These are phyloP conservation scores for Cutaneotrichosporon mucoides DNA, from an alignment of 1,284 basidiomycete genomes.

Conservation along the genomic window DNA sequence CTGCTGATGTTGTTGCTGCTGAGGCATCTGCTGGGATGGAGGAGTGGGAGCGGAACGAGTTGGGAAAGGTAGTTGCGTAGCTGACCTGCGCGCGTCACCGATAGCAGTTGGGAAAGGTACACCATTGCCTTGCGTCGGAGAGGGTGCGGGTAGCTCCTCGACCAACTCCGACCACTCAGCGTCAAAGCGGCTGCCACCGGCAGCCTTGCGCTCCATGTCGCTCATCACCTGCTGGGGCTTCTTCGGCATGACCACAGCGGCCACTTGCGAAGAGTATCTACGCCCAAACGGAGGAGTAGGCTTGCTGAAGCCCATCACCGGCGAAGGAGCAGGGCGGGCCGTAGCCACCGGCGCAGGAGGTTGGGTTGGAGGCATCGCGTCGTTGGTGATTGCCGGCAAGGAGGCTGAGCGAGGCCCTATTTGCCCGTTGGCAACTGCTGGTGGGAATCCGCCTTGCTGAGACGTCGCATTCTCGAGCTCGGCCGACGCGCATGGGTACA, in stretches of 20 bases:
- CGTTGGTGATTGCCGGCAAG: neutral
- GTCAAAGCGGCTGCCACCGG: slow-evolving; percentile 1
- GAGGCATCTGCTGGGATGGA: neutral
- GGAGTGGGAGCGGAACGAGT: neutral
- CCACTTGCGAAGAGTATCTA: neutral
- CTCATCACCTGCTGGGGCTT: slow-evolving; percentile 6
- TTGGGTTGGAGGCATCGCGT: neutral
- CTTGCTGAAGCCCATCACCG: neutral
- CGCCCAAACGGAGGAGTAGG: neutral
- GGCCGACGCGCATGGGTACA: slow-evolving; percentile 8
- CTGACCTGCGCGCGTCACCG: too few species aligned
- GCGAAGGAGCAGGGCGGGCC: neutral
- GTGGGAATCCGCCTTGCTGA: neutral
- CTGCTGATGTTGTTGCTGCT: neutral
- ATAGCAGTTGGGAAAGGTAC: neutral
- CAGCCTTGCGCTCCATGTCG: slow-evolving; percentile 1
- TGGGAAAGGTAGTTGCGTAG: neutral
- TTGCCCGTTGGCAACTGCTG: neutral
- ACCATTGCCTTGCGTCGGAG: neutral
- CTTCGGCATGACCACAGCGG: slow-evolving; percentile 6
- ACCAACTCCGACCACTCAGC: slow-evolving; percentile 4
- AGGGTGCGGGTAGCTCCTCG: neutral
- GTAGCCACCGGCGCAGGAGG: neutral
- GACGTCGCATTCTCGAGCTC: too few species aligned
- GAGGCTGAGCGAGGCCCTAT: neutral